Evolutionary conservation across 192 early-diverging fungal genomes (phyloP).

Genomic region (Physocladia obscura): DNA sequence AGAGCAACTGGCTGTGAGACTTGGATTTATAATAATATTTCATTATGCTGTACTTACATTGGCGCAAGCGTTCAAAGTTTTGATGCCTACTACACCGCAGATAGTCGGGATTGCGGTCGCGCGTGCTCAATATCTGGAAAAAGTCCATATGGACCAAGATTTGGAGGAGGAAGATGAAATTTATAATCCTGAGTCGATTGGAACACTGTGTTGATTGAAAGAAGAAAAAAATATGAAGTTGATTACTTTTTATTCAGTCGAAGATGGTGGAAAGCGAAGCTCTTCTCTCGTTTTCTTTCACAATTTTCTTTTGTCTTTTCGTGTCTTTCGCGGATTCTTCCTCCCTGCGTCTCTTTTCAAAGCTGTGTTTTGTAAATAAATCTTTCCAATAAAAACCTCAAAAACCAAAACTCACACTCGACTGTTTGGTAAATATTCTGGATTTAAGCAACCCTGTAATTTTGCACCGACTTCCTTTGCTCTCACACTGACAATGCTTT

Average conservation of each 20-base stretch:
- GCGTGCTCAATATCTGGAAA: slow-evolving; percentile 26
- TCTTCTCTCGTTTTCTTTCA: not conserved
- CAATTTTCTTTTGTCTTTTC: slow-evolving; percentile 22
- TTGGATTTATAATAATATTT: slow-evolving; percentile 29
- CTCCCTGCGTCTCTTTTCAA: not conserved
- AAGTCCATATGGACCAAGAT: slow-evolving; percentile 19
- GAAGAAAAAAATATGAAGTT: not conserved
- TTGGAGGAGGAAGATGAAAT: slow-evolving; percentile 33
- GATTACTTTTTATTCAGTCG: not conserved
- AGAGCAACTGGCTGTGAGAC: slow-evolving; percentile 11
- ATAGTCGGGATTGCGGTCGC: slow-evolving; percentile 17
- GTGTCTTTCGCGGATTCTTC: slow-evolving; percentile 13
- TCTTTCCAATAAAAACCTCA: not conserved
- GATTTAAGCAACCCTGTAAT: slow-evolving; percentile 39
- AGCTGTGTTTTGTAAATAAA: not conserved
- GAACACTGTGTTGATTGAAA: not conserved
- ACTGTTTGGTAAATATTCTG: slow-evolving; percentile 30
- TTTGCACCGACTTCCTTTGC: slow-evolving; percentile 33
- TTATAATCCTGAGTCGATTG: slow-evolving; percentile 10
- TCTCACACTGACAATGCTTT: slow-evolving; percentile 6
- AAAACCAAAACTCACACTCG: slow-evolving; percentile 32
- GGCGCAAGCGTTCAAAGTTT: not conserved
- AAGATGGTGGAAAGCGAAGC: not conserved
- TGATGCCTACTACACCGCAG: slow-evolving; percentile 15
- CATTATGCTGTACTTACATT: slow-evolving; percentile 20